A percentile compares a stretch with the other conserved stretches of the same genome.
phyloP scores from a whole-genome alignment of 331 rosid species.

The Malus hybrid region DNA sequence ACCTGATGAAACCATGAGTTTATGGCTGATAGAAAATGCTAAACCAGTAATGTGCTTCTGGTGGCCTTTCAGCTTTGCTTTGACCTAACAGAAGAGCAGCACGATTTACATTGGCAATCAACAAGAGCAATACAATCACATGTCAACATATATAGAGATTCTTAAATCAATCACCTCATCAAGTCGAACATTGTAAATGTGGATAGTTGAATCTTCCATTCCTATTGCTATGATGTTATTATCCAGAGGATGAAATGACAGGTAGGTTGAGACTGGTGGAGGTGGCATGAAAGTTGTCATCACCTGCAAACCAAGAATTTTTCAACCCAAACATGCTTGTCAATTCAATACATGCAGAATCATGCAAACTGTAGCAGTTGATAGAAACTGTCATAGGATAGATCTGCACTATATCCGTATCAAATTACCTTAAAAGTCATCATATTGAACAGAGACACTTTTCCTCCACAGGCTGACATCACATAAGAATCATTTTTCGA shows the following conservation, averaged over 20 bases:
- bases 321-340: not conserved
- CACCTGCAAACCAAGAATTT: constrained; percentile 12
- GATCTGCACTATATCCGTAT: not conserved
- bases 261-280: constrained; percentile 19
- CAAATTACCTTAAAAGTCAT: constrained; percentile 17
- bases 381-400: not conserved
- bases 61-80: constrained; percentile 17
- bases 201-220: constrained; percentile 20
- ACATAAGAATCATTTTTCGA: constrained; percentile 21
- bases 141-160: not conserved
- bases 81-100: constrained; percentile 9
- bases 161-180: constrained; percentile 11
- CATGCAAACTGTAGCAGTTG: not conserved
- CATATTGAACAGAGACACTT: constrained; percentile 18
- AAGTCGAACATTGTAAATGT: constrained; percentile 20
- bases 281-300: constrained; percentile 21
- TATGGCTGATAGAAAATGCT: constrained; percentile 13
- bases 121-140: not conserved
- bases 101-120: not conserved
- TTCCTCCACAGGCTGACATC: constrained; percentile 24
- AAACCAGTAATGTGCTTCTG: constrained; percentile 24
- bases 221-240: constrained; percentile 22
- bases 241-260: constrained; percentile 24
- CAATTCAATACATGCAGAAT: not conserved
- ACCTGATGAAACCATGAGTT: constrained; percentile 22